A percentile compares a stretch with the other conserved stretches of the same genome.
phyloP scores from a whole-genome alignment of 345 rosid genomes.

The Streptanthus diversifolius region DNA sequence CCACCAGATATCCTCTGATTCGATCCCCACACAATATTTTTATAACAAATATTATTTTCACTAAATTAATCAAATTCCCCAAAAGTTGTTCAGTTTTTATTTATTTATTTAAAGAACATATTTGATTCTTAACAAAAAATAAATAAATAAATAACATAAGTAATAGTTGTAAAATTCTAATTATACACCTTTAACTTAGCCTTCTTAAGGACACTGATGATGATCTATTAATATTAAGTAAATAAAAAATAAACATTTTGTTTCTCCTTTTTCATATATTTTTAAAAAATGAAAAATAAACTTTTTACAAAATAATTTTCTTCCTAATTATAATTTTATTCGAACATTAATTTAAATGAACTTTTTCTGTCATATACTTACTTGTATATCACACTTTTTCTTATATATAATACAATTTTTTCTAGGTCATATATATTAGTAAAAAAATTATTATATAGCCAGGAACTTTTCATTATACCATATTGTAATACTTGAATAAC shows the following conservation, averaged over 20 bases:
- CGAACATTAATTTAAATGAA: background rate
- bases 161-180: background rate
- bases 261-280: background rate
- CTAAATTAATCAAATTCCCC: background rate
- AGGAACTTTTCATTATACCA: background rate
- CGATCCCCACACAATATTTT: conserved; percentile 29
- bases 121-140: too few relatives aligned
- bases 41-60: background rate
- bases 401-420: background rate
- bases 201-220: background rate
- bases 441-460: background rate
- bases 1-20: conserved; percentile 60
- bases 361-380: background rate
- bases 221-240: background rate
- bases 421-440: background rate
- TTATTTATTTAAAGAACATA: background rate
- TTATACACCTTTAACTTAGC: too few relatives aligned
- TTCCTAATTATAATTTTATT: background rate
- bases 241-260: background rate
- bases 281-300: background rate
- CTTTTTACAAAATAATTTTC: background rate
- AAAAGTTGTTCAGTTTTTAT: background rate
- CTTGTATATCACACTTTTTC: background rate
- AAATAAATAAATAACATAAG: too few relatives aligned
- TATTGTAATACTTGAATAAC: background rate